These are phyloP conservation scores for Pestalotiopsis sp. DNA, from an alignment of 2,329 filamentous ascomycete genomes.

Conservation along the genomic window DNA sequence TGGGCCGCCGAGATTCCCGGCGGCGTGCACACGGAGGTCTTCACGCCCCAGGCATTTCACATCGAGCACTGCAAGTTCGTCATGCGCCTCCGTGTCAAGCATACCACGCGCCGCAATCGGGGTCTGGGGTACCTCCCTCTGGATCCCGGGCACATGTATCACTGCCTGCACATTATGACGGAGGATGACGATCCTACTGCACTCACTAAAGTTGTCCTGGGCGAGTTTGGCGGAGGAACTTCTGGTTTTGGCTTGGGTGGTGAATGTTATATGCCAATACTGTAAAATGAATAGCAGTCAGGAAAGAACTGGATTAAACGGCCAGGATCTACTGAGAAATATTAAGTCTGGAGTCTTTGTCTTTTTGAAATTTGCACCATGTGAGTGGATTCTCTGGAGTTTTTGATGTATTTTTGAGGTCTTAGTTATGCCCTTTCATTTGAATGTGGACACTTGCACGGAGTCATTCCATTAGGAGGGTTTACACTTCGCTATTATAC, in stretches of 20 bases:
- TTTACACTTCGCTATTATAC: too few relatives aligned
- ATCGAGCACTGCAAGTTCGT: background rate
- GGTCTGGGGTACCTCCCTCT: background rate
- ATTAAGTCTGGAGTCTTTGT: background rate
- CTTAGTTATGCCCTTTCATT: too few relatives aligned
- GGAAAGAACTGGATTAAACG: background rate
- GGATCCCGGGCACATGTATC: background rate
- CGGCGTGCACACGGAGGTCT: background rate
- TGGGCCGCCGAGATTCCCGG: background rate
- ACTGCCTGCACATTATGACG: background rate
- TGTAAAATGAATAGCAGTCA: background rate
- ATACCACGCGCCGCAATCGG: background rate
- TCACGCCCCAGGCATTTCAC: background rate
- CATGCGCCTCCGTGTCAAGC: background rate
- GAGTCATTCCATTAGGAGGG: too few relatives aligned
- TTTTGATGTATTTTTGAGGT: too few relatives aligned
- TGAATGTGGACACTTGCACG: too few relatives aligned
- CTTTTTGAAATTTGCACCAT: background rate
- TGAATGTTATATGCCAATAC: background rate
- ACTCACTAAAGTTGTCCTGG: background rate
- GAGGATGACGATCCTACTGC: background rate
- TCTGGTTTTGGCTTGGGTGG: background rate
- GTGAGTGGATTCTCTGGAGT: too few relatives aligned
- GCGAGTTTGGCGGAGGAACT: background rate
- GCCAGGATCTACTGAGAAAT: background rate